These are phyloP conservation scores for Aspergillus ochraceus DNA, from an alignment of 2,329 filamentous ascomycete species.

Conservation along the genomic window DNA sequence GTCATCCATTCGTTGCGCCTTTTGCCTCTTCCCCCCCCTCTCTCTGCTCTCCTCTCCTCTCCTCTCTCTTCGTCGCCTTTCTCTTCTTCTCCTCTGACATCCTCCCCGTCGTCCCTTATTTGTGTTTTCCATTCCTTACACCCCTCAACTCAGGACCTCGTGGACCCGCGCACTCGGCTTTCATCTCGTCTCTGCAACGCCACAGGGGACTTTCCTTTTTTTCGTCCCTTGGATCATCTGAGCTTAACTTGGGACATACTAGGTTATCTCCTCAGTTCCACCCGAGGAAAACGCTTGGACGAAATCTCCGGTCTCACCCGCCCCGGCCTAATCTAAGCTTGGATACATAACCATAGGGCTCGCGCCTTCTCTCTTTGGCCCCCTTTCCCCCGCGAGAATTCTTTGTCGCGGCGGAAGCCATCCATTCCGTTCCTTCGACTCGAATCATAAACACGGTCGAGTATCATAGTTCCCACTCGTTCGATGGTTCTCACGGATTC, in stretches of 20 bases:
- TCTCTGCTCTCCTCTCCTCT: background rate
- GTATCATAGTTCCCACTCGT: constrained; percentile 6
- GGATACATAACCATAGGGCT: background rate
- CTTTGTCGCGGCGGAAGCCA: background rate
- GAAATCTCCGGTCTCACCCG: constrained; percentile 2
- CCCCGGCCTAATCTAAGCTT: background rate
- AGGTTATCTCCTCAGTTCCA: background rate
- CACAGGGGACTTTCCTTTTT: too few relatives aligned
- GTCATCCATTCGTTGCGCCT: background rate
- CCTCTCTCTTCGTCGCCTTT: background rate
- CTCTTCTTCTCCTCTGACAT: background rate
- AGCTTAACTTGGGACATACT: background rate
- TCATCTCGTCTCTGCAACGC: background rate
- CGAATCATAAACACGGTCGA: background rate
- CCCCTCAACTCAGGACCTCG: too few relatives aligned
- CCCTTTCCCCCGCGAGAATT: background rate
- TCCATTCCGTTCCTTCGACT: background rate
- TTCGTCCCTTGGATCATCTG: background rate
- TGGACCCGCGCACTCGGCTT: background rate
- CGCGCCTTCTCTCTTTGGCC: background rate
- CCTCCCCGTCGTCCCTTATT: too few relatives aligned
- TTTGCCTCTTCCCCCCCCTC: background rate
- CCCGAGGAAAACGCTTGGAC: background rate
- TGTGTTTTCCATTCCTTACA: too few relatives aligned
- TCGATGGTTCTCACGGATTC: constrained; percentile 26